Base-by-base conservation (phyloP, 345 rosid species). In the Kernera saxatilis region DNA sequence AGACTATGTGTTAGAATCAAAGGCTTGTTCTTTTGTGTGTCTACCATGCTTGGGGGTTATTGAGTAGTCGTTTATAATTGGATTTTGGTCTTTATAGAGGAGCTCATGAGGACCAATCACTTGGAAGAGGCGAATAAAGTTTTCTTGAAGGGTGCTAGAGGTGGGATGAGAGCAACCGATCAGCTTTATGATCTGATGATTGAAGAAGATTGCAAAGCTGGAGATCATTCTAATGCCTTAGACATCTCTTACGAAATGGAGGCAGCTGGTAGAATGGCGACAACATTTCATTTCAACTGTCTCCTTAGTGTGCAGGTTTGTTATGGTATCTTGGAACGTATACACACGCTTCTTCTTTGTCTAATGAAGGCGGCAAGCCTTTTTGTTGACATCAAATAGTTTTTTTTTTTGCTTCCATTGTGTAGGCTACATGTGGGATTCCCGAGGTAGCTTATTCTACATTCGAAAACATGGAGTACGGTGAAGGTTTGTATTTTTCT, bases 401-500 rank as follows among this genome's bases (percentile, higher is more conserved):
- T 62, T 39, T 53, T 39, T 53, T 18, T 9, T 82, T 50, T 67
- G 64, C 50, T 61, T 75, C 50, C 48, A 22, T 69, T 68, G 40
- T 70, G 21, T 81, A 91, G 97, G 98, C 97, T 70, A 85, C 94
- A 64, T 91, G 96, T 37, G 96, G 97, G 74, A 85, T 91, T 78
- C 98, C 98, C 5, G 97, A 93, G 80, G 82, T 93, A 76, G 91
- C 96, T 80, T 83, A 86, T 82, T 32, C 97, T 23, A 93, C 97
- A 39, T 93, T 88, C 72, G 97, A 93, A 84, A 93, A 91, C 79
- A 93, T 93, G 98, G 97, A 91, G 84, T 93, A 87, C 29, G 96
- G 94, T 79, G 97, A 91, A 93, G 98, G 98, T 93, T 79, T 65
- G 78, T 49, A 39, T 75, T 27, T 58, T 54, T 74, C 35, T 68